A percentile compares a stretch with the other conserved stretches of the same genome.
phyloP scores from a whole-genome alignment of 2,329 filamentous ascomycete species.

The Penicillium brasilianum region DNA sequence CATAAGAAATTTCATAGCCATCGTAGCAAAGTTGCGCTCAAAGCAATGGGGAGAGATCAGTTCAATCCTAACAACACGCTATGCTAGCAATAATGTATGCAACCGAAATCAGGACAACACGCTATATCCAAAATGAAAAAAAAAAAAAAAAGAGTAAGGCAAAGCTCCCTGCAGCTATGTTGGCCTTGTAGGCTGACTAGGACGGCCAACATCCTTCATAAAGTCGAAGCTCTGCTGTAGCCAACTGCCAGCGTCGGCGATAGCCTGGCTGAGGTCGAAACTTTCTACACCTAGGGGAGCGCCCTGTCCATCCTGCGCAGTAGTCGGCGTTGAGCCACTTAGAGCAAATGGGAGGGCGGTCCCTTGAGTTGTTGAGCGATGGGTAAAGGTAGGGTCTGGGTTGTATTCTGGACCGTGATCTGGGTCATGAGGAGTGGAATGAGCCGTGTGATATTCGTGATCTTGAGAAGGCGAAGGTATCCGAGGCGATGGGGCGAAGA shows the following conservation, averaged over 20 bases:
- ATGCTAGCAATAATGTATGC: neutral
- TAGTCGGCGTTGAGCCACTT: slow-evolving; percentile 39
- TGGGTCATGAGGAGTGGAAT: neutral
- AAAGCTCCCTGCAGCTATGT: slow-evolving; percentile 19
- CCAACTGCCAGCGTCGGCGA: slow-evolving; percentile 53
- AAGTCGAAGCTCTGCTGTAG: slow-evolving; percentile 52
- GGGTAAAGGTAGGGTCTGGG: slow-evolving; percentile 3
- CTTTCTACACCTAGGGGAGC: slow-evolving; percentile 36
- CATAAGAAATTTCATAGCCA: neutral
- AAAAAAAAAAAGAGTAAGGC: slow-evolving; percentile 17
- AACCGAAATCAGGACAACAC: slow-evolving; percentile 3
- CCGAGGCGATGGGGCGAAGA: neutral
- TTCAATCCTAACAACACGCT: slow-evolving; percentile 1
- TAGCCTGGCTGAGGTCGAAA: slow-evolving; percentile 51
- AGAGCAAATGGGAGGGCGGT: slow-evolving; percentile 39
- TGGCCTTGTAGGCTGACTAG: slow-evolving; percentile 18
- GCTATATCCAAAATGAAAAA: slow-evolving; percentile 24
- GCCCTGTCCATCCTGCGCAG: slow-evolving; percentile 44
- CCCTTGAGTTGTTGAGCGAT: slow-evolving; percentile 17
- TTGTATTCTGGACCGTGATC: slow-evolving; percentile 2
- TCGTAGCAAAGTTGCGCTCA: slow-evolving; percentile 1
- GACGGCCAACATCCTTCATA: slow-evolving; percentile 39
- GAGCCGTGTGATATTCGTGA: slow-evolving; percentile 15
- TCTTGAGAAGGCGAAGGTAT: slow-evolving; percentile 5
- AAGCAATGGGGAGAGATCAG: slow-evolving; percentile 8